A percentile compares a stretch with the other conserved stretches of the same genome.
Evolutionary conservation across 805 yeast genomes (phyloP).

Genomic region (Candida sphagnicola): DNA sequence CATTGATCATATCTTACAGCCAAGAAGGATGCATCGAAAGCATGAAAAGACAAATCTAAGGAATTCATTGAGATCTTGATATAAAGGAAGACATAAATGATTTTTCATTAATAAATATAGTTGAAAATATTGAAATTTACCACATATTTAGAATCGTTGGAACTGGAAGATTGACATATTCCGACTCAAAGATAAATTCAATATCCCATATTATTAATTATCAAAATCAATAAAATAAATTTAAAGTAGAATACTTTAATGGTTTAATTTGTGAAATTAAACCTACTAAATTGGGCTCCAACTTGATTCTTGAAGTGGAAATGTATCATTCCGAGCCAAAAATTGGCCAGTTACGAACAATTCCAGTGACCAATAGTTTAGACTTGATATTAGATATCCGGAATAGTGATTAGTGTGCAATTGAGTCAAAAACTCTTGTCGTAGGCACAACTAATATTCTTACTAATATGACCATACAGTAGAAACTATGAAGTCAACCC

Average conservation of each 20-base stretch:
- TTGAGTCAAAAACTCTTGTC: not conserved
- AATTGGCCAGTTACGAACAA: not conserved
- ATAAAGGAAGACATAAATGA: constrained; percentile 1
- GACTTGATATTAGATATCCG: not conserved
- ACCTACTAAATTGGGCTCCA: not conserved
- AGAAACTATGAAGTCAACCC: not conserved
- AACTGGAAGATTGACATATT: not conserved
- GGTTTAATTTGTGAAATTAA: too few species aligned
- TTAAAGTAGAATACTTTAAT: too few species aligned
- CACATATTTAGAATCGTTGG: constrained; percentile 4
- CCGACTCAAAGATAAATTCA: constrained; percentile 1
- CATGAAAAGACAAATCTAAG: not conserved
- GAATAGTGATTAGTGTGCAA: constrained; percentile 1
- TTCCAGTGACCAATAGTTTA: not conserved
- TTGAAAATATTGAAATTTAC: not conserved
- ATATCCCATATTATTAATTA: not conserved
- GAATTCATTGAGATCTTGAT: not conserved
- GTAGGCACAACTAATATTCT: not conserved
- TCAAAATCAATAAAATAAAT: not conserved
- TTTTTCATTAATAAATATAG: constrained; percentile 1
- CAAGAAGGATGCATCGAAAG: constrained; percentile 1
- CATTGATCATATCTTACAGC: constrained; percentile 4
- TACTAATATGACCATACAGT: not conserved
- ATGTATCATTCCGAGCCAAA: too few species aligned
- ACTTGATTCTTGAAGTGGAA: too few species aligned